Base-by-base conservation (phyloP, 495 filamentous ascomycete genomes). In the Aspergillus steynii region DNA sequence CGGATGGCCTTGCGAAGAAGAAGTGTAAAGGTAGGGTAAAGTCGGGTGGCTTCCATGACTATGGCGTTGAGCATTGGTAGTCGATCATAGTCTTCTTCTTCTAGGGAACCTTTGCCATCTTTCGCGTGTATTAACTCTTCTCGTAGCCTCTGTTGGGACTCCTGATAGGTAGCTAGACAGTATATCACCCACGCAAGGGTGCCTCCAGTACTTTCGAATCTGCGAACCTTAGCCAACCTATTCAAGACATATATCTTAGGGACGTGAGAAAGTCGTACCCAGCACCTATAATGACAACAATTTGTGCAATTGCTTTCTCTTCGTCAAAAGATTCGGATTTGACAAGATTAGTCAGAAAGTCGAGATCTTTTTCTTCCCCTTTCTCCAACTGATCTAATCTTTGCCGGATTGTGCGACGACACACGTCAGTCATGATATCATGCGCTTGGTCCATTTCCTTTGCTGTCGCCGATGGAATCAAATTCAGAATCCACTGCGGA, bases 31-130 rank as follows among this genome's bases (percentile, higher is more conserved):
- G 90, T 89, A 34, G 82, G 82, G 77, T 91, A 88, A 66, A 88
- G 82, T 58, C 90, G 85, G 90, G 86, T 78, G 1, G 86, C 86
- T 70, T 93, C 90, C 62, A 86, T 85, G 74, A 91, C 87, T 52
- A 91, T 85, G 29, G 76, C 80, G 26, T 84, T 73, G 20, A 92
- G 81, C 68, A 90, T 90, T 4, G 82, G 82, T 2, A 91, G 77
- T 58, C 87, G 83, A 47, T 76, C 69, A 12, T 79, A 73, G 14
- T 63, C 72, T 20, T 63, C 5, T 29, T 56, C 53, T 29, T 10
- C 14, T 4, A 46, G 78, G 2, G 74, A 64, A 14, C 74, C 72
- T 54, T 82, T 80, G 42, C 81, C 58, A 60, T 82, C 82, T 20
- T 31, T 53, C 31, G 51, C 51, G 8, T 28, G 10, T 7, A 20